Percentiles rank a stretch among this genome's conserved stretches.
Evolutionary conservation across 164 flowering plant genomes (phyloP).

Genomic region (Litsea cubeba): DNA sequence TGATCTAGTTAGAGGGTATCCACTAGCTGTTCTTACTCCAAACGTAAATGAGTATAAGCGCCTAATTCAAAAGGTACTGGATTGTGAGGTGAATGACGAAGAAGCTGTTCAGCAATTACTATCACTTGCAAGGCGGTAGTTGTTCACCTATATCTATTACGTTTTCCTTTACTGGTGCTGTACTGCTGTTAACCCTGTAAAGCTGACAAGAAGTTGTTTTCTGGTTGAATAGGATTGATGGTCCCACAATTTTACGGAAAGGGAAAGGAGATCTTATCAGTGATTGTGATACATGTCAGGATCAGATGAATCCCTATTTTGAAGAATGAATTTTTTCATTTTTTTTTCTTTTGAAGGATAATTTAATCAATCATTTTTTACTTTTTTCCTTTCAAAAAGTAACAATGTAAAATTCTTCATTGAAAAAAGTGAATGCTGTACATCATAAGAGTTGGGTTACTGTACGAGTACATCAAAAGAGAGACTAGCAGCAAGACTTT

Average conservation of each 20-base stretch:
- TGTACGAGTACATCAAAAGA: no score
- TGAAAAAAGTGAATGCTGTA: no score
- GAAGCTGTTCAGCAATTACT: slow-evolving; percentile 58
- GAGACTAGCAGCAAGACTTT: no score
- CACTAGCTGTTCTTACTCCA: slow-evolving; percentile 89
- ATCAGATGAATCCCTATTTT: neutral
- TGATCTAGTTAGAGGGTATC: slow-evolving; percentile 77
- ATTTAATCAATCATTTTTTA: neutral
- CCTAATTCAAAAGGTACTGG: slow-evolving; percentile 73
- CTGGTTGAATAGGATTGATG: slow-evolving; percentile 66
- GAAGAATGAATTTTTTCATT: neutral
- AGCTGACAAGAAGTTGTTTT: slow-evolving; percentile 1
- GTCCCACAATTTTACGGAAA: slow-evolving; percentile 77
- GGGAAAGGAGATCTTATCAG: slow-evolving; percentile 84
- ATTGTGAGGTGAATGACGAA: slow-evolving; percentile 63
- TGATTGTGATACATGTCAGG: slow-evolving; percentile 73
- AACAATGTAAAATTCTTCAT: no score
- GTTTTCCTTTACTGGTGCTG: neutral
- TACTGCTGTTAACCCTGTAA: neutral
- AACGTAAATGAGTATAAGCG: slow-evolving; percentile 96
- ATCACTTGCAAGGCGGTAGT: slow-evolving; percentile 68
- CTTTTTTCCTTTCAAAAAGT: no score
- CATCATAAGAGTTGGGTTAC: no score
- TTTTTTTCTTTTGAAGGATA: neutral
- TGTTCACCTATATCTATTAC: neutral